Evolutionary conservation across 768 basidiomycete genomes (phyloP).

Genomic region (Naganishia vaughanmartiniae): DNA sequence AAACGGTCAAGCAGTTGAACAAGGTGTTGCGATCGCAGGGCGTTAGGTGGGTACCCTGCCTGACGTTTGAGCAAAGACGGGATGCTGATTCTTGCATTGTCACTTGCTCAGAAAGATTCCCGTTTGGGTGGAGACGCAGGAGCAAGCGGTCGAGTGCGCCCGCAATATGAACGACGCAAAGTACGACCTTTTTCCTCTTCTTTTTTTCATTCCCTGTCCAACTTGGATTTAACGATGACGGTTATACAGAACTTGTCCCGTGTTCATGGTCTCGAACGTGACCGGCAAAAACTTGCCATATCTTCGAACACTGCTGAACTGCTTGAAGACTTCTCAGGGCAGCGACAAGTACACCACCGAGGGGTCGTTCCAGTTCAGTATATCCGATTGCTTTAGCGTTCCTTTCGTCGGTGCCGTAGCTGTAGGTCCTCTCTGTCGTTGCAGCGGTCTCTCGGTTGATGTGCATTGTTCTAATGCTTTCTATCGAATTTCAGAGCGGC

Average conservation of each 20-base stretch:
- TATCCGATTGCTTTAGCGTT: constrained; percentile 54
- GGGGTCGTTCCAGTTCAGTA: constrained; percentile 53
- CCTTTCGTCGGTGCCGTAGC: constrained; percentile 48
- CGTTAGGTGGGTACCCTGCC: constrained; percentile 63
- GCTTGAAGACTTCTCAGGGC: constrained; percentile 80
- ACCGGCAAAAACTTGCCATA: constrained; percentile 85
- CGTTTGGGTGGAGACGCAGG: constrained; percentile 65
- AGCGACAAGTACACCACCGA: constrained; percentile 76
- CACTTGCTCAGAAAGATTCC: constrained; percentile 47
- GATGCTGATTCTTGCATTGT: neutral
- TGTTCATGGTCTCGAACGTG: constrained; percentile 90
- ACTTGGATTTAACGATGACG: neutral
- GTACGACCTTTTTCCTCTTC: neutral
- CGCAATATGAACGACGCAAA: constrained; percentile 36
- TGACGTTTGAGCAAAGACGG: neutral
- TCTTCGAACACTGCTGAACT: constrained; percentile 85
- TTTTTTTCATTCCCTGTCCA: too few relatives aligned
- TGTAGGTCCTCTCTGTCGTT: constrained; percentile 22
- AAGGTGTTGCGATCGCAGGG: constrained; percentile 92
- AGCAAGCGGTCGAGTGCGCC: constrained; percentile 66
- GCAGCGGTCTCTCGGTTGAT: constrained; percentile 15
- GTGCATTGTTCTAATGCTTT: constrained; percentile 7
- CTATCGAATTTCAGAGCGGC: constrained; percentile 35
- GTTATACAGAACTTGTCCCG: constrained; percentile 73
- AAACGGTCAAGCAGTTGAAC: constrained; percentile 84